Evolutionary conservation across 352 stramenopile species (phyloP), one percentile per base, ranked within the genome.

Genomic region (Phytophthora brassicae): DNA sequence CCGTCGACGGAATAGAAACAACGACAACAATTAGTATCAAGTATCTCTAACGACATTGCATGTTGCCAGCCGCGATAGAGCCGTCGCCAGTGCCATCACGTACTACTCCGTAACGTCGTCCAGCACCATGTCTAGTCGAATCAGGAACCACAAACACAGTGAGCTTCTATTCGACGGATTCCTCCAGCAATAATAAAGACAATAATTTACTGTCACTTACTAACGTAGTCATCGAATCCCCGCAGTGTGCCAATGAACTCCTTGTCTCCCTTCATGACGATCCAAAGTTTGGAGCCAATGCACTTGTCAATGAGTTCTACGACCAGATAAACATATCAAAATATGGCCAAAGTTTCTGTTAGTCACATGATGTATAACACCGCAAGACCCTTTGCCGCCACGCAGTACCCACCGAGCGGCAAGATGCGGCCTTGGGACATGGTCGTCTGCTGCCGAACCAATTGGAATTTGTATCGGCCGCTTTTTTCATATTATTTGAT

Each of bases 251-350:
- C 95, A 22, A 98, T 66, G 61, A 98, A 91, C 70, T 98, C 95
- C 72, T 98, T 98, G 72, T 97, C 89, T 39, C 96, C 96, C 73
- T 99, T 98, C 96, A 99, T 99, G 68, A 99, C 95, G 67, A 99
- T 98, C 97, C 97, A 99, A 46, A 99, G 92, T 54, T 92, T 88
- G 14, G 94, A 98, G 46, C 97, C 97, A 62, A 99, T 99, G 74
- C 97, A 99, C 73, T 99, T 99, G 82, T 99, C 97, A 60, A 99
- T 99, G 26, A 99, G 79, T 82, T 99, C 97, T 96, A 54, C 28
- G 16, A 9, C n/a, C 38, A 41, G n/a, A 23, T 17, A 44, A 16
- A 46, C 22, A 26, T 11, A 26, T 29, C 5, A 44, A 39, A n/a
- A 17, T 13, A 4, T 26, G 58, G 2, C 1, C 56, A 4, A 42